Evolutionary conservation across 2,329 filamentous ascomycete species (phyloP).

Genomic region (Xylaria sp.): DNA sequence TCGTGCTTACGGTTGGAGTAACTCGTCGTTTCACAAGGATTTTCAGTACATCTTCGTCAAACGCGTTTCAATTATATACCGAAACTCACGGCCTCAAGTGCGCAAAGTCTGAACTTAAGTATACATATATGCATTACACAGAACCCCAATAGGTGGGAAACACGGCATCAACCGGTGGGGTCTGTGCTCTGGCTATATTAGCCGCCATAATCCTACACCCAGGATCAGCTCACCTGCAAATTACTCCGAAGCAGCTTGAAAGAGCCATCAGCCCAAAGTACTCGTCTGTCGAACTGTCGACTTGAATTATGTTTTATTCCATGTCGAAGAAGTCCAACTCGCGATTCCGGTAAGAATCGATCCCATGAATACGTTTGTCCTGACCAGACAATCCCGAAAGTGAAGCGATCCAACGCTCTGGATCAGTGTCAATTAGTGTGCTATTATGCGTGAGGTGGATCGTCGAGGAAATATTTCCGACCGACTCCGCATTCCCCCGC

Average conservation of each 20-base stretch:
- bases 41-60: background rate
- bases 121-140: background rate
- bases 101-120: too few species aligned
- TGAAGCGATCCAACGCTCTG: background rate
- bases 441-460: background rate
- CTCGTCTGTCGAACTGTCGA: background rate
- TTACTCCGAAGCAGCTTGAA: background rate
- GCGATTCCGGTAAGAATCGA: background rate
- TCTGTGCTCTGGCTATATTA: background rate
- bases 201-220: background rate
- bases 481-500: conserved; percentile 1
- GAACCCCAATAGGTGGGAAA: too few species aligned
- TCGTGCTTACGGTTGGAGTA: background rate
- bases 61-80: background rate
- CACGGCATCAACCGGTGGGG: background rate
- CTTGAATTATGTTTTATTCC: background rate
- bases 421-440: background rate
- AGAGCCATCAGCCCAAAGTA: background rate
- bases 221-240: background rate
- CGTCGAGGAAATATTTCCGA: background rate
- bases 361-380: background rate
- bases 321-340: background rate
- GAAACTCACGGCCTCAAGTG: too few species aligned
- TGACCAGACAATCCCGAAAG: background rate
- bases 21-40: background rate